phyloP scores from a whole-genome alignment of 257 asterid species.

The Solanum lycopersicoides region DNA sequence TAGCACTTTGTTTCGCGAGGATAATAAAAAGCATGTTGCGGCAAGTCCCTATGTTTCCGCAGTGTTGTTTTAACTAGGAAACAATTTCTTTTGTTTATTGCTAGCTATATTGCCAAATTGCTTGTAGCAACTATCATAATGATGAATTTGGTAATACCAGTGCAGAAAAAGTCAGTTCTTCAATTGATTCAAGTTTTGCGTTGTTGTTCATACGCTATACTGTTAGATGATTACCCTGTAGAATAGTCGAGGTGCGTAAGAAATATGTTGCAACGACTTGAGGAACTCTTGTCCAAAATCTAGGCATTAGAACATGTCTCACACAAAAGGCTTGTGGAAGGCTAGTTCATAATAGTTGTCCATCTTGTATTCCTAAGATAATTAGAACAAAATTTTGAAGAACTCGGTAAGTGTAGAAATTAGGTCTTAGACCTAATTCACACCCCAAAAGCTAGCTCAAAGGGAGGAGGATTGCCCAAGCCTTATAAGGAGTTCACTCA shows the following conservation, averaged over 20 bases:
- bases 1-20: background rate
- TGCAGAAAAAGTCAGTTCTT: background rate
- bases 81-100: slow-evolving; percentile 4
- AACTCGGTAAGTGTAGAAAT: too few relatives aligned
- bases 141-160: background rate
- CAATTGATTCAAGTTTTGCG: background rate
- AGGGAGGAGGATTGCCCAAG: too few relatives aligned
- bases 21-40: background rate
- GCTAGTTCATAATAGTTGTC: background rate
- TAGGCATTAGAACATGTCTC: background rate
- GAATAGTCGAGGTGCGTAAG: background rate
- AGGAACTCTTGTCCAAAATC: background rate
- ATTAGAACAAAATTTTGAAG: too few relatives aligned
- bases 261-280: background rate
- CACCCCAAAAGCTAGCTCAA: too few relatives aligned
- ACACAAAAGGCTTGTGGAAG: background rate
- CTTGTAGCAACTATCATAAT: background rate
- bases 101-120: background rate
- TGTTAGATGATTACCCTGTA: background rate
- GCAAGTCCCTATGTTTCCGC: background rate
- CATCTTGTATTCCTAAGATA: too few relatives aligned
- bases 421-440: too few relatives aligned
- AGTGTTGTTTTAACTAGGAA: background rate
- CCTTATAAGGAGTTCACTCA: too few relatives aligned
- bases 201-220: background rate